Evolutionary conservation across 202 grass and related monocot species (phyloP), one percentile per base, ranked within the genome.

Genomic region (Carex arenaria): DNA sequence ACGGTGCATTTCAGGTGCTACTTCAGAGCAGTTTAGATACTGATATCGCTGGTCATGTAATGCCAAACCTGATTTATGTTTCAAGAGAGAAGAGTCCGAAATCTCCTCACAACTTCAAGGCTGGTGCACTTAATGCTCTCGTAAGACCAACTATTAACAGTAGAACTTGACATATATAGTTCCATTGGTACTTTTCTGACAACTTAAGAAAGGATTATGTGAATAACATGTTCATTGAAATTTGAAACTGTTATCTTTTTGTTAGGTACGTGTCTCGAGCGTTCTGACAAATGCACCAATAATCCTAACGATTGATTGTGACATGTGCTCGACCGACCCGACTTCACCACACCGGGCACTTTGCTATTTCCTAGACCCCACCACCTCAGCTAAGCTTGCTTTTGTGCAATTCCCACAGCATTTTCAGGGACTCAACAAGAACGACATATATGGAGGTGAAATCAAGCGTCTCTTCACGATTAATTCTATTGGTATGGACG

Each of bases 331-430:
- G 31, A 89, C 68, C 10, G 74, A 86, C 23, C 88, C 88, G 8
- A 69, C 65, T 18, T 83, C 88, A n/a, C 84, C 88, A 5, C 72
- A 83, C 18, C 53, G 73, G 6, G 84, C 56, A 26, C 72, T 89
- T 7, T 89, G 88, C 67, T 89, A 89, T 78, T 84, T 89, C 28
- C 53, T 89, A 23, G 88, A 89, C 42, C 85, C 82, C 12, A 73
- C 68, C 14, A 57, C 72, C 34, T 57, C 84, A 15, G 4, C 34
- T 18, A 56, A 86, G 18, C 80, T 89, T 1, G 71, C 88, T 31
- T 89, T n/a, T 31, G 88, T 89, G 28, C 88, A 89, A 49, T 89
- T 89, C 80, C 88, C 88, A 2, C 88, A 89, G 57, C 72, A 43
- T 19, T 89, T 86, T 70, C 40, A 66, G 31, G 88, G 84, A 55